phyloP scores from a whole-genome alignment of 2,329 filamentous ascomycete genomes.

The Fusarium incarnatum region DNA sequence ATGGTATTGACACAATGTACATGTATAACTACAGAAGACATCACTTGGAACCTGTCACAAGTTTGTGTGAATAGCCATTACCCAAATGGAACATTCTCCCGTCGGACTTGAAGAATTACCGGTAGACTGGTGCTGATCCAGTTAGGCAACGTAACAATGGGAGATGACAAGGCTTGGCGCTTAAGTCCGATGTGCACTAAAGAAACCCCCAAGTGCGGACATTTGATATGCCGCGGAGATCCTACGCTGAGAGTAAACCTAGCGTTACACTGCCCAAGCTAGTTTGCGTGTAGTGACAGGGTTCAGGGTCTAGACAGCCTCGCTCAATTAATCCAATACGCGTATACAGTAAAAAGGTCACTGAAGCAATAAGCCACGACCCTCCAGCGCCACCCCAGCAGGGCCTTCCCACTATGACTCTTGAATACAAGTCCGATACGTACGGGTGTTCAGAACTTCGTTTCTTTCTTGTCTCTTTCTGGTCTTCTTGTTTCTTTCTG shows the following conservation, averaged over 20 bases:
- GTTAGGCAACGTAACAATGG: background rate
- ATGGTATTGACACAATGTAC: too few species aligned
- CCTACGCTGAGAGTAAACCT: background rate
- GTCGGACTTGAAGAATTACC: background rate
- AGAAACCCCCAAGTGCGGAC: background rate
- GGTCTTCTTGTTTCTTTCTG: background rate
- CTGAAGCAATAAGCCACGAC: background rate
- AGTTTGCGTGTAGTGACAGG: background rate
- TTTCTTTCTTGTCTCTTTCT: background rate
- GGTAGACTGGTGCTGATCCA: background rate
- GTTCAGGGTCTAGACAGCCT: background rate
- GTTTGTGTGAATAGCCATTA: fast-evolving
- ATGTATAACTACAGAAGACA: background rate
- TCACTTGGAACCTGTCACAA: background rate
- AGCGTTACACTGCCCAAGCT: background rate
- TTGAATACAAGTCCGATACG: background rate
- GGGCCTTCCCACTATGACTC: background rate
- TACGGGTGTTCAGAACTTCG: background rate
- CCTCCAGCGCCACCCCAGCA: background rate
- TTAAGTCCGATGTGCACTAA: background rate
- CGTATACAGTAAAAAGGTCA: background rate
- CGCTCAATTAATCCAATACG: background rate
- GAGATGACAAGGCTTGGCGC: background rate
- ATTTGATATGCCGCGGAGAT: background rate
- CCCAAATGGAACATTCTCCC: background rate